These are phyloP conservation scores for Cercospora sp. DNA, from an alignment of 2,329 filamentous ascomycete species.

Conservation along the genomic window DNA sequence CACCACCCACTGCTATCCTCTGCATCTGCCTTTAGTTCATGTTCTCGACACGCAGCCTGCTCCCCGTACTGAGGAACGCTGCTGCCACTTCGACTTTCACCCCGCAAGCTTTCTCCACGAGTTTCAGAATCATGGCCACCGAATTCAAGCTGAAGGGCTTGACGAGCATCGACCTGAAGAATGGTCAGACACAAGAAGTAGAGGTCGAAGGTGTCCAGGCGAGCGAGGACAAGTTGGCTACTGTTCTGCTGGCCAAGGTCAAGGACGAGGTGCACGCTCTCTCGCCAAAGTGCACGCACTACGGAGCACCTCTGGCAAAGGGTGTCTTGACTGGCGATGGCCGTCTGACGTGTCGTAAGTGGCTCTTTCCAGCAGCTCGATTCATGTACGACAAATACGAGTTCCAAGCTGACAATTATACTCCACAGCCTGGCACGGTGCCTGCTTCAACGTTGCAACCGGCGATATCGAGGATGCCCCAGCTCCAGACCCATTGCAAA, in stretches of 20 bases:
- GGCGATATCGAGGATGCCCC: slow-evolving; percentile 96
- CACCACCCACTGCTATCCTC: not conserved
- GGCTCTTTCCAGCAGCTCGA: not conserved
- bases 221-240: slow-evolving; percentile 61
- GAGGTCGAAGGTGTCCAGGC: slow-evolving; percentile 83
- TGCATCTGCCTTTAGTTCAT: slow-evolving; percentile 6
- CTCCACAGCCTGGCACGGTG: slow-evolving; percentile 76
- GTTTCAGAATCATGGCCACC: slow-evolving; percentile 44
- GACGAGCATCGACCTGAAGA: slow-evolving; percentile 70
- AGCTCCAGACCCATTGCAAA: slow-evolving; percentile 79
- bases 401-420: not conserved
- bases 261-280: slow-evolving; percentile 75
- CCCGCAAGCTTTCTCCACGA: slow-evolving; percentile 24
- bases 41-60: slow-evolving; percentile 18
- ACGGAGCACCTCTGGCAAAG: slow-evolving; percentile 84
- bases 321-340: slow-evolving; percentile 82
- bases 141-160: slow-evolving; percentile 71
- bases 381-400: not conserved
- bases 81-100: not conserved
- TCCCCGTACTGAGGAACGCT: slow-evolving; percentile 5
- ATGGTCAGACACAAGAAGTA: slow-evolving; percentile 81
- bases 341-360: slow-evolving; percentile 71
- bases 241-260: slow-evolving; percentile 76
- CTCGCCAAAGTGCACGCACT: slow-evolving; percentile 83
- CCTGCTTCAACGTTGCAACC: slow-evolving; percentile 86